A percentile compares a stretch with the other conserved stretches of the same genome.
Conservation (phyloP, 352 stramenopile species). For the Sclerospora graminicola region DNA sequence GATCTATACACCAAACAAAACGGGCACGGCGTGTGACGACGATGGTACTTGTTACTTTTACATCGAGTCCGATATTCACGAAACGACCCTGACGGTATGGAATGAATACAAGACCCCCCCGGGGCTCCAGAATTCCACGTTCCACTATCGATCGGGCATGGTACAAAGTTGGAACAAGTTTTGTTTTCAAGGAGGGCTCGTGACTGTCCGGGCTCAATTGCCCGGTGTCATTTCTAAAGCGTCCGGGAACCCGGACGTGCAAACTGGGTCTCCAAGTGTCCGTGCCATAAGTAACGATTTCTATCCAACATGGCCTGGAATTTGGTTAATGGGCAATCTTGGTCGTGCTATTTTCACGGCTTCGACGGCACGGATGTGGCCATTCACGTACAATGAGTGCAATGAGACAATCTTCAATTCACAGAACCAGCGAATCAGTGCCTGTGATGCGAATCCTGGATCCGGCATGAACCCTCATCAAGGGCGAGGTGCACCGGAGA, state of each 20-base stretch:
- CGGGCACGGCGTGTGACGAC: constrained; percentile 39
- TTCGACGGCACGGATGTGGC: constrained; percentile 93
- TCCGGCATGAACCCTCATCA: constrained; percentile 82
- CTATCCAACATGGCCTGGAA: constrained; percentile 87
- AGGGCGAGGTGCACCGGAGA: constrained; percentile 91
- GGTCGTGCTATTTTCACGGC: constrained; percentile 90
- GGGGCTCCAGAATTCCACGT: constrained; percentile 27
- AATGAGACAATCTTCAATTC: constrained; percentile 48
- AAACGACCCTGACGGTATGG: constrained; percentile 39
- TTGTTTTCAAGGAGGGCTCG: constrained; percentile 89
- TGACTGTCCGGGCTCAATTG: constrained; percentile 83
- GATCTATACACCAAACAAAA: constrained; percentile 56
- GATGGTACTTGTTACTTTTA: constrained; percentile 45
- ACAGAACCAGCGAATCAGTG: constrained; percentile 70
- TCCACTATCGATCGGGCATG: constrained; percentile 72
- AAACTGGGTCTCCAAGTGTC: constrained; percentile 18
- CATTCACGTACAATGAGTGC: constrained; percentile 92
- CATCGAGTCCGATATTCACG: constrained; percentile 37
- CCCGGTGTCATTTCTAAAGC: constrained; percentile 33
- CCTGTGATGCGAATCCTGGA: constrained; percentile 87
- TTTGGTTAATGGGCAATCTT: constrained; percentile 95
- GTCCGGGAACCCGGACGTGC: constrained; percentile 33
- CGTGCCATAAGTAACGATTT: constrained; percentile 15
- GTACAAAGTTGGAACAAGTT: constrained; percentile 94
- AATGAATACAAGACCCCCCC: constrained; percentile 51